These are phyloP conservation scores for Solanum acaule DNA, from an alignment of 257 asterid species.

Conservation along the genomic window DNA sequence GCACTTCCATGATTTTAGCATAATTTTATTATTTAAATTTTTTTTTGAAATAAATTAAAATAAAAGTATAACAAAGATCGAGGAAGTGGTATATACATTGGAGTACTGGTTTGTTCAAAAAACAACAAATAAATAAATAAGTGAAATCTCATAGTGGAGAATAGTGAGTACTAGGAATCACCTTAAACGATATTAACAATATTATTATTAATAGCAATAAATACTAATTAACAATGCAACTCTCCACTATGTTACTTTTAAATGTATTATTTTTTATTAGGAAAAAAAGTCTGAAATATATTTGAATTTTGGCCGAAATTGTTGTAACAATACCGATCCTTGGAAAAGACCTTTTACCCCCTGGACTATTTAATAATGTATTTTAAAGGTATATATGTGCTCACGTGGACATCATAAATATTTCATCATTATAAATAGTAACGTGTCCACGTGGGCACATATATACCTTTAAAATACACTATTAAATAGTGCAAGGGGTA, in stretches of 20 bases:
- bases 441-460: no score
- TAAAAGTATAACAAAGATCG: neutral
- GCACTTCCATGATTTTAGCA: neutral
- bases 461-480: no score
- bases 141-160: neutral
- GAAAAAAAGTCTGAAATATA: no score
- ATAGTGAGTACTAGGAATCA: neutral
- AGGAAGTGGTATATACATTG: neutral
- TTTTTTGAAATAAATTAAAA: neutral
- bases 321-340: no score
- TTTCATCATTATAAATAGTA: no score
- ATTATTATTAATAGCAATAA: neutral
- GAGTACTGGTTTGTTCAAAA: neutral
- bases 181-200: neutral
- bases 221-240: neutral
- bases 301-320: accelerated
- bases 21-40: neutral
- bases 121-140: neutral
- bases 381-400: no score
- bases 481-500: no score
- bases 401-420: no score
- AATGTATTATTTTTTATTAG: neutral
- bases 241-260: neutral
- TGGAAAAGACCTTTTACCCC: no score
- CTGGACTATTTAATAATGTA: no score